phyloP scores from a whole-genome alignment of 768 basidiomycete genomes.

The Polyporus arcularius region DNA sequence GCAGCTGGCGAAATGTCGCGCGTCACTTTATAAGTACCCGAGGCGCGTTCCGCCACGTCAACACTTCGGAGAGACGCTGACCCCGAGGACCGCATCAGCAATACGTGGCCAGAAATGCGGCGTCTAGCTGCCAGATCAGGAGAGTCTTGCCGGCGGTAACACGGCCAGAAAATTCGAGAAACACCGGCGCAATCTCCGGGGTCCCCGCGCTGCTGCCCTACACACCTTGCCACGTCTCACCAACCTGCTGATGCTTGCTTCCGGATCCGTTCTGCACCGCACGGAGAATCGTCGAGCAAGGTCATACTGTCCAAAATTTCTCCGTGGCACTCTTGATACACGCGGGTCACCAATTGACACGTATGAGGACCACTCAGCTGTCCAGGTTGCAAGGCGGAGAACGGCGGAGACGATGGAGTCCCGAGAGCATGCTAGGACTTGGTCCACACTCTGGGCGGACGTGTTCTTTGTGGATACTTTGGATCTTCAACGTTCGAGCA shows the following conservation, averaged over 20 bases:
- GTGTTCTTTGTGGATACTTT: too few relatives aligned
- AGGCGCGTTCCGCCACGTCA: conserved; percentile 24
- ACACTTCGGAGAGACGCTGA: conserved; percentile 13
- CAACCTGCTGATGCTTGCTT: conserved; percentile 10
- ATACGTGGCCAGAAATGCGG: too few relatives aligned
- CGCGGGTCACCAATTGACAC: neutral
- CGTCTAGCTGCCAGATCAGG: too few relatives aligned
- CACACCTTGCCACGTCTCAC: conserved; percentile 14
- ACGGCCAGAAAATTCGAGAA: conserved; percentile 15
- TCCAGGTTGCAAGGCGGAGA: too few relatives aligned
- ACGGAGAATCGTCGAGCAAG: conserved; percentile 7
- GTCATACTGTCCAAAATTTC: conserved; percentile 3
- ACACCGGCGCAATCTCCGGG: conserved; percentile 1
- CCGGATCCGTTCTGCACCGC: conserved; percentile 15
- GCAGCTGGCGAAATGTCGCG: conserved; percentile 6
- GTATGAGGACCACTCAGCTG: neutral
- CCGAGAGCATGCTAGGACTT: too few relatives aligned
- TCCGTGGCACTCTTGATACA: neutral
- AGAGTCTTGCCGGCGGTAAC: neutral
- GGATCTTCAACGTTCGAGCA: too few relatives aligned
- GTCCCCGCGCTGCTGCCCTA: neutral
- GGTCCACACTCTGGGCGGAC: too few relatives aligned
- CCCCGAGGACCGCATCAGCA: conserved; percentile 12
- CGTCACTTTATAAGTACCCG: conserved; percentile 14
- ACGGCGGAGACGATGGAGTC: too few relatives aligned